Evolutionary conservation across 1,139 yeast genomes (phyloP), one percentile per base, ranked within the genome.

Genomic region (Arxiozyma bovina): DNA sequence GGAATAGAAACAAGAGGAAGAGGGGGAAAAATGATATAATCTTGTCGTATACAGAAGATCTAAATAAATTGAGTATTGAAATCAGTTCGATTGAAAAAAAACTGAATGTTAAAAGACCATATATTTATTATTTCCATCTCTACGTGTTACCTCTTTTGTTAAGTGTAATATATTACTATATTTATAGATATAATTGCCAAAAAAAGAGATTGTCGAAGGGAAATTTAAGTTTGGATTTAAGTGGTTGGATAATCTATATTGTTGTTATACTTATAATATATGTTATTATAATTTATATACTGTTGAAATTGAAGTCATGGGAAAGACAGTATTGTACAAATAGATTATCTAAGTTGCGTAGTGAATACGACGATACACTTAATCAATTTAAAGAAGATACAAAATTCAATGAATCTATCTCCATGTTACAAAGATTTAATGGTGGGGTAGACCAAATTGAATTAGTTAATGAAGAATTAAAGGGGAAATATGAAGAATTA

Each of bases 361-460:
- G 44, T 72, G 76, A 30, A 55, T 95, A 87, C 59, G 73, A 75
- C 56, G 74, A 73, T 38, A 85, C 85, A 69, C 77, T 91, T 51
- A 85, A 82, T 21, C 90, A 86, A 56, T 75, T 91, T 70, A 91
- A 91, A 70, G 80, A 82, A 57, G 77, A 80, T 62, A 87, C 96
- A 23, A 87, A 87, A 62, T 93, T 83, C 69, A 80, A 85, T 62
- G 78, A 85, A 22, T 88, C 97, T 0, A 83, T 81, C 67, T 83
- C 87, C 18, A 74, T 91, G 54, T 73, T 93, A 51, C 80, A 77
- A 54, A 77, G 90, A 62, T 90, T 82, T 63, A 82, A 81, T 1
- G 73, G 74, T 50, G 80, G 76, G 6, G 66, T 62, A 12, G 70
- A 70, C 42, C 67, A 67, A 6, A 54, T 67, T 58, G 52, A 66